Evolutionary conservation across 139 green algal species (phyloP), one percentile per base, ranked within the genome.

Genomic region (Astrephomene gubernaculifera): DNA sequence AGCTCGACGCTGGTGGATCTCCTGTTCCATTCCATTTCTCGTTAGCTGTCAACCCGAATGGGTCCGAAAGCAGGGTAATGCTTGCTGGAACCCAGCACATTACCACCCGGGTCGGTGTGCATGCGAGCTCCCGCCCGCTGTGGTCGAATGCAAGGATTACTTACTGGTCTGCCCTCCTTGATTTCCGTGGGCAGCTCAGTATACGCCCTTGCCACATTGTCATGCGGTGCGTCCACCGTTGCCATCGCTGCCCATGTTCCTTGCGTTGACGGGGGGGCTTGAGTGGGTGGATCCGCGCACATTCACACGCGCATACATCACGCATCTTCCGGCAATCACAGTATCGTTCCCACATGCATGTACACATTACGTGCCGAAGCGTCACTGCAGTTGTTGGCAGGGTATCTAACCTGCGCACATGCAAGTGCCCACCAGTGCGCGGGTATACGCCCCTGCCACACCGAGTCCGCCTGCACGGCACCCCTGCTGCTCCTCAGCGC

Each of bases 131-230:
- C n/a, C n/a, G n/a, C n/a, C n/a, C n/a, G n/a, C n/a, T n/a, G n/a
- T 39, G 43, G 19, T 9, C 2, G 43, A 9, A 64, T 29, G 71
- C 71, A 80, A 44, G 71, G 49, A 36, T 70, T 70, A 80, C 73
- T 81, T 81, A 81, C 73, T 81, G 73, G 53, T 22, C 49, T 69
- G 73, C 73, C 52, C 53, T 38, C 0, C 38, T 21, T n/a, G n/a
- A n/a, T n/a, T 1, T 27, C 72, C 4, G 12, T 81, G 73, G 73
- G 73, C 73, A 69, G 53, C 35, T 68, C 73, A 68, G 73, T 81
- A 81, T 81, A 81, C 73, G 36, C 73, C 53, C 53, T 43, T 81
- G 73, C 73, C 22, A 81, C 1, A 81, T 64, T 39, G 53, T 12
- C 25, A n/a, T 19, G 19, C 71, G 25, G 43, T n/a, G 31, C 33